Base-by-base conservation (phyloP, 345 rosid genomes). In the Luvunga scandens region DNA sequence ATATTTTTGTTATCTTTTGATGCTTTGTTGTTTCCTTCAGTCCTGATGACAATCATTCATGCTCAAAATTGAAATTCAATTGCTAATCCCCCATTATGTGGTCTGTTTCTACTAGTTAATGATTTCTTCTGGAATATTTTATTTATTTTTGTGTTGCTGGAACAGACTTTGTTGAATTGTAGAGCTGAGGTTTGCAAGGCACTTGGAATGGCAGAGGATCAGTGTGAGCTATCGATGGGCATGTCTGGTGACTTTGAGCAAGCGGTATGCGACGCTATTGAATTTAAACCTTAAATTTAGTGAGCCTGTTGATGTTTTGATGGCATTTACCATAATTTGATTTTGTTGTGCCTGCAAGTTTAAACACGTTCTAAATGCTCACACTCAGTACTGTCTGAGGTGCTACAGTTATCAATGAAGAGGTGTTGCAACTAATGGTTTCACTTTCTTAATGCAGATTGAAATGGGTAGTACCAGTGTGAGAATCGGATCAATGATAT, bases 211-310 rank as follows among this genome's bases (percentile, higher is more conserved):
- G 66, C 78, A 45, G 97, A 89, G 90, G 90, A 89, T 74, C 84
- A 88, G 33, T 92, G 91, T 75, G 98, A 95, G 85, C 88, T 95
- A 48, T 95, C 98, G 18, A 95, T 93, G 98, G 98, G 98, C 83
- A 95, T 95, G 98, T 95, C 98, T 0, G 87, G 92, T 73, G 98
- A 95, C 81, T 95, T 90, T 75, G 97, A 95, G 90, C 88, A 79
- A 89, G 98, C 98, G 50, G 98, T 93, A 85, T 79, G 83, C 12
- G 73, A 56, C 45, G 34, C 14, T 5, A 55, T 61, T 33, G 65
- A 1, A 7, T 30, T 45, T 4, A 8, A 34, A 22, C 48, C 27
- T 45, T 22, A 69, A 28, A 45, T 16, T 28, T 71, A 30, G 45
- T 30, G 31, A 22, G 21, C 70, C 19, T n/a, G 7, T 42, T 6